Base-by-base conservation (phyloP, 2,329 filamentous ascomycete genomes). In the Aspergillus quadricinctus region DNA sequence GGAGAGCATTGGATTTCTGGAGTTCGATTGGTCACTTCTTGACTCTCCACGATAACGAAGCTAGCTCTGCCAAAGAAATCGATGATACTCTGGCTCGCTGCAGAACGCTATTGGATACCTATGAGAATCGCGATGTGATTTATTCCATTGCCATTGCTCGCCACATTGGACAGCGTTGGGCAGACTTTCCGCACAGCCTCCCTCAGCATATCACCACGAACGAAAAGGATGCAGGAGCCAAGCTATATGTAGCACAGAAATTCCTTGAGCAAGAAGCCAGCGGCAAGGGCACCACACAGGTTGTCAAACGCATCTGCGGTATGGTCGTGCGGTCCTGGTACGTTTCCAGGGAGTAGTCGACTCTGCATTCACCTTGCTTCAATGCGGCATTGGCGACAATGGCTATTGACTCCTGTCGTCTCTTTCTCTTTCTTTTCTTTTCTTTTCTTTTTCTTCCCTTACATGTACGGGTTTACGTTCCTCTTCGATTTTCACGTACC, bases 81-180 rank as follows among this genome's bases (percentile, higher is more conserved):
- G 87, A 92, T 53, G 81, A 85, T 27, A 82, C 84, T 1, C 77
- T 96, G 29, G 74, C 73, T 4, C 81, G 81, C 52, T 83, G 91
- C 72, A 86, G 90, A 31, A 81, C 81, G 55, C 80, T 93, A 23
- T 80, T 96, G 11, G 88, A 91, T 63, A 88, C 88, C 49, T 83
- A 88, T 25, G 92, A 97, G 75, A 94, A 93, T 66, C 86, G 92
- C 53, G 92, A 97, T 70, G 88, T 96, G 19, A 83, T 97, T 55
- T 96, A 96, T 74, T 94, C 90, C 0, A 88, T 96, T 62, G 90
- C 89, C 8, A 84, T 96, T 54, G 86, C 89, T 17, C 86, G 91
- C 27, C 85, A 92, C 60, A 80, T 92, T 50, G 86, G 88, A 48
- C 85, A 86, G 31, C 83, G 85, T 48, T 85, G 82, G 66, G 82